These are phyloP conservation scores for Ogataea glucozyma DNA, from an alignment of 805 yeast genomes.

Conservation along the genomic window DNA sequence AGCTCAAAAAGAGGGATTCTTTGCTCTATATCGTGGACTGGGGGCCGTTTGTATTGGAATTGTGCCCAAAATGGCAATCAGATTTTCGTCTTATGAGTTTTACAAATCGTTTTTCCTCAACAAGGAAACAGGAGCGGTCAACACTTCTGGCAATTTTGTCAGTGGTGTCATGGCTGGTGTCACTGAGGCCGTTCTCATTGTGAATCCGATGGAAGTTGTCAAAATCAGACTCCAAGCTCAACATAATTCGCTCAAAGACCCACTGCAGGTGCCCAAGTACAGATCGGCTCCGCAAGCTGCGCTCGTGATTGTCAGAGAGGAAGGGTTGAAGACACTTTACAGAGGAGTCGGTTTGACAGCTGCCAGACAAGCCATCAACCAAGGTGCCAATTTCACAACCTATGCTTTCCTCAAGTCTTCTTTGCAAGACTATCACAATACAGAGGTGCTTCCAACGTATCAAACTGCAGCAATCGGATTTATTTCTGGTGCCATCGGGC, in stretches of 20 bases:
- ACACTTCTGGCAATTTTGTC: constrained; percentile 74
- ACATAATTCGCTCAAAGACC: constrained; percentile 87
- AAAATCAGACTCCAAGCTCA: constrained; percentile 96
- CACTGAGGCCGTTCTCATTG: constrained; percentile 92
- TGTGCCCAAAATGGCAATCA: constrained; percentile 97
- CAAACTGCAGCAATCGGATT: constrained; percentile 92
- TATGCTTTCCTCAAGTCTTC: constrained; percentile 80
- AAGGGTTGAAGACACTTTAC: constrained; percentile 85
- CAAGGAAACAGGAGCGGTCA: constrained; percentile 58
- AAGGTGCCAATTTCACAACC: constrained; percentile 96
- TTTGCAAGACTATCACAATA: constrained; percentile 60
- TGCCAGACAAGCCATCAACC: constrained; percentile 97
- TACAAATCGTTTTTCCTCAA: constrained; percentile 70
- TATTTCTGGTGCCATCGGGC: constrained; percentile 95
- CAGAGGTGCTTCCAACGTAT: constrained; percentile 77
- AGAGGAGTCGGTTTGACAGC: constrained; percentile 96
- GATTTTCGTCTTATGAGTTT: constrained; percentile 92
- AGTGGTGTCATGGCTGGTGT: constrained; percentile 98
- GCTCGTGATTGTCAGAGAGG: constrained; percentile 80
- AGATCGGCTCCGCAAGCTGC: constrained; percentile 92
- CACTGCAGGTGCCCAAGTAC: constrained; percentile 74
- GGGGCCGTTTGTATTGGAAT: constrained; percentile 98
- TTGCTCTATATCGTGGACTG: constrained; percentile 90
- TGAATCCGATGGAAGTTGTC: constrained; percentile 96
- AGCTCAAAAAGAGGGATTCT: constrained; percentile 74